Evolutionary conservation across 2,329 filamentous ascomycete genomes (phyloP).

Genomic region (Clarireedia paspali): DNA sequence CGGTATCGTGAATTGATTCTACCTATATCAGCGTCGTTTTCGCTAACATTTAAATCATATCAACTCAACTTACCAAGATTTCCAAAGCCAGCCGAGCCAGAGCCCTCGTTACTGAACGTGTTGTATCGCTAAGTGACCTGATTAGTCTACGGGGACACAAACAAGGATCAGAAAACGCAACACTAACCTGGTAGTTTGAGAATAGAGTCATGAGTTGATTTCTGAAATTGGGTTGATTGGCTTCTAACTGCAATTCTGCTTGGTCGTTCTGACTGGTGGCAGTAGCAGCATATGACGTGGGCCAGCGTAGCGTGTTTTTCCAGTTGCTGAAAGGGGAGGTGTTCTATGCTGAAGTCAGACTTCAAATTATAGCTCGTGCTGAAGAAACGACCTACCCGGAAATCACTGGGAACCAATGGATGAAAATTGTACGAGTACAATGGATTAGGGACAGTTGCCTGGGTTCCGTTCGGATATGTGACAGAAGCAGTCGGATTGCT

Average conservation of each 20-base stretch:
- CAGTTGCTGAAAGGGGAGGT: neutral
- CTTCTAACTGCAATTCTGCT: conserved; percentile 1
- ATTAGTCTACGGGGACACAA: neutral
- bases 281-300: neutral
- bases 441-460: conserved; percentile 55
- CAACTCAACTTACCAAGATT: neutral
- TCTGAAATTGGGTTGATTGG: conserved; percentile 5
- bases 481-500: conserved; percentile 3
- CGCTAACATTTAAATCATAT: neutral
- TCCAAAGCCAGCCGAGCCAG: neutral
- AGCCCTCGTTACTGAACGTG: conserved; percentile 8
- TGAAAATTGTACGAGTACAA: conserved; percentile 53
- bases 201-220: conserved; percentile 9
- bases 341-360: neutral
- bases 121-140: conserved; percentile 2
- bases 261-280: conserved; percentile 5
- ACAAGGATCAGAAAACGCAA: neutral
- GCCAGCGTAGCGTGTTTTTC: conserved; percentile 1
- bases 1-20: conserved; percentile 9
- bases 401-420: conserved; percentile 29
- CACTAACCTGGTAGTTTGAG: conserved; percentile 7
- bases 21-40: neutral
- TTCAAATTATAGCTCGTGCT: neutral
- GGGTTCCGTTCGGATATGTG: conserved; percentile 34
- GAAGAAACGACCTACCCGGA: neutral